These are phyloP conservation scores for Psidium friedrichsthalianum DNA, from an alignment of 345 rosid genomes.

Conservation along the genomic window DNA sequence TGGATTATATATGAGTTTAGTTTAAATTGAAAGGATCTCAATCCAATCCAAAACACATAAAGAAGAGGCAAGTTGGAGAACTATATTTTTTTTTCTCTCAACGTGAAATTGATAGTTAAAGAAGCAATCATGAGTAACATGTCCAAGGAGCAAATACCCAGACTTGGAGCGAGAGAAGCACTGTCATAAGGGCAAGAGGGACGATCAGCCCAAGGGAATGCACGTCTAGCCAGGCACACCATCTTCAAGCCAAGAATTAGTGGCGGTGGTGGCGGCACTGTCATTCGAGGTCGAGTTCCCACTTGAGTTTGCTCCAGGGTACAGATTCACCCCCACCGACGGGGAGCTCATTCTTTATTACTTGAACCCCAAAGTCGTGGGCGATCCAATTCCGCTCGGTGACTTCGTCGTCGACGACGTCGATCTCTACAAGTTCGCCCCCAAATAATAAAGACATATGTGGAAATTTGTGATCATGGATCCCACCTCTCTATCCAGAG, in stretches of 20 bases:
- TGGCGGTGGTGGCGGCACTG: background rate
- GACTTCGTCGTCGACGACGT: background rate
- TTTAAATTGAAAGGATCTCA: background rate
- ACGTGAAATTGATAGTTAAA: background rate
- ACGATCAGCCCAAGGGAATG: background rate
- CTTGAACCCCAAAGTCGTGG: background rate
- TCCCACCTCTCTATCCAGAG: background rate
- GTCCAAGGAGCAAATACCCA: background rate
- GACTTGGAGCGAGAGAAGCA: background rate
- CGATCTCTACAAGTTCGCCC: background rate
- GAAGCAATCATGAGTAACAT: background rate
- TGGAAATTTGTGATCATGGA: background rate
- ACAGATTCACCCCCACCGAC: background rate
- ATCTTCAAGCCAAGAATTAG: background rate
- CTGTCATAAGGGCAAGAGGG: background rate
- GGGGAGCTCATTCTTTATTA: background rate
- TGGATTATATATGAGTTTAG: background rate
- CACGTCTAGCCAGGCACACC: background rate
- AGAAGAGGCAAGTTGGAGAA: background rate
- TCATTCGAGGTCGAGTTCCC: background rate
- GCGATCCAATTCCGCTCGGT: background rate
- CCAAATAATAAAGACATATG: background rate
- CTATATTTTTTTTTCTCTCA: background rate
- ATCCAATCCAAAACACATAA: background rate
- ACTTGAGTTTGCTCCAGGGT: background rate